Conservation (phyloP, 345 rosid species). For the Balakata baccata region DNA sequence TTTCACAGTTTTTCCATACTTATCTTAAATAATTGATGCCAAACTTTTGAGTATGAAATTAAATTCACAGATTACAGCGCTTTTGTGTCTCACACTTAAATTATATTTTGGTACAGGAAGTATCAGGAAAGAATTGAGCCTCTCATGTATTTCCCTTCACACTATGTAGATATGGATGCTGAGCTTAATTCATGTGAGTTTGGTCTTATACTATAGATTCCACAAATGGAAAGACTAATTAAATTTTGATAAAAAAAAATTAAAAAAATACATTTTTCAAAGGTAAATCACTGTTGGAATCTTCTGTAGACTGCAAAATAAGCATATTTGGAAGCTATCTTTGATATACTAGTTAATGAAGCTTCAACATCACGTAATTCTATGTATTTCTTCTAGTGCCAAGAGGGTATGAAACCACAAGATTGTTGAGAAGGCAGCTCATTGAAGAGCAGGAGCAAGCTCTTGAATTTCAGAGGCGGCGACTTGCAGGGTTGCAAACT, state of each 20-base stretch:
- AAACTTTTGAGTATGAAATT: not conserved
- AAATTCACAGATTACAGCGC: not conserved
- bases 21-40: not conserved
- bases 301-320: no score
- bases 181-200: conserved; percentile 52
- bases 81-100: not conserved
- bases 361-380: not conserved
- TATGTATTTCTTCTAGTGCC: conserved; percentile 32
- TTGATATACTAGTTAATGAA: not conserved
- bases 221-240: not conserved
- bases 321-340: no score
- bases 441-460: conserved; percentile 45
- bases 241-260: not conserved
- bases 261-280: no score
- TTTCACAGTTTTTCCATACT: no score
- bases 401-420: conserved; percentile 40
- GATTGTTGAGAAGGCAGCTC: conserved; percentile 43
- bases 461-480: conserved; percentile 43
- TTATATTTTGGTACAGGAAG: conserved; percentile 33
- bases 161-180: conserved; percentile 39
- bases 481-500: conserved; percentile 32
- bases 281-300: no score
- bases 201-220: not conserved
- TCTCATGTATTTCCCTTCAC: conserved; percentile 33
- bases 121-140: conserved; percentile 45